Evolutionary conservation across 2,329 filamentous ascomycete species (phyloP), one percentile per base, ranked within the genome.

Genomic region (Colletotrichum simmondsii): DNA sequence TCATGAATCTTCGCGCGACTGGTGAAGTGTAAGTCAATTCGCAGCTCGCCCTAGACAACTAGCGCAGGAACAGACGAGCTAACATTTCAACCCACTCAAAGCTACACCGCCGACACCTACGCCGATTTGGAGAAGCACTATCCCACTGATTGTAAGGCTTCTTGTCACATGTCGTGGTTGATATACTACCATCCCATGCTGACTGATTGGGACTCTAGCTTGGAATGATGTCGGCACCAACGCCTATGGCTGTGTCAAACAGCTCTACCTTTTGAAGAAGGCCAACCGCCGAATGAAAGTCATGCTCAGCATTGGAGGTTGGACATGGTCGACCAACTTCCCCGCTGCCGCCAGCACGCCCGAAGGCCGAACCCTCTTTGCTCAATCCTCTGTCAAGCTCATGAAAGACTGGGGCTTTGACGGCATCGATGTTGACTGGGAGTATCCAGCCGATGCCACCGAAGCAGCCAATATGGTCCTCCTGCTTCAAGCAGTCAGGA

Each of bases 291-390:
- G 93, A 62, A 82, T 97, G 70, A 97, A 97, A 82, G 87, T 93
- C 2, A 84, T 97, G 16, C 87, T 97, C 10, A 94, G 92, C 35
- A 93, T 97, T 72, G 95, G 95, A 49, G 95, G 95, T 14, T 97
- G 92, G 91, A 93, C 91, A 0, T 94, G 93, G 80, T 94, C 92
- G 5, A 82, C 88, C 63, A 92, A 93, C 77, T 94, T 96, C 79
- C 86, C 90, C 0, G 83, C 84, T 6, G 89, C 92, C 0, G 90
- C 90, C 0, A 90, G 89, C 22, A 92, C 92, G 0, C 85, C 87
- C 0, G 83, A 85, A 7, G 90, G 92, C 7, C 88, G 94, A 12
- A 83, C 84, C 71, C 87, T 75, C 2, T 97, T 97, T 79, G 94
- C 93, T 1, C 81, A 86, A 16, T 91, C 88, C 26, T 92, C 94